phyloP scores from a whole-genome alignment of 2,329 filamentous ascomycete species.

The Hypoxylon sp. region DNA sequence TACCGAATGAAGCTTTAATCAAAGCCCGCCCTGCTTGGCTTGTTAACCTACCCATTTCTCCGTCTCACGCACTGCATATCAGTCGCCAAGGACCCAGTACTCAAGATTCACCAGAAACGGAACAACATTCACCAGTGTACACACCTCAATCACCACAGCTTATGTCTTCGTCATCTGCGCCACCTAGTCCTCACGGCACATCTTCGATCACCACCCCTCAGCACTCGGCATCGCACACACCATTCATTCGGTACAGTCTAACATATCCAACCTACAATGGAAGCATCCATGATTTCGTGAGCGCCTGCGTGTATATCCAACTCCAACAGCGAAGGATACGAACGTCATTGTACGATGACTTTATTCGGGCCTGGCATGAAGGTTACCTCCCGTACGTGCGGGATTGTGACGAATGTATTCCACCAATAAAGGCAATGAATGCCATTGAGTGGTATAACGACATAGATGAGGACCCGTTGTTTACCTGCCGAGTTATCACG shows the following conservation, averaged over 20 bases:
- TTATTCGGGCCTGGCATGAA: constrained; percentile 53
- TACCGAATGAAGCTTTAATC: constrained; percentile 13
- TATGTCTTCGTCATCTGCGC: constrained; percentile 21
- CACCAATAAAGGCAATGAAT: constrained; percentile 43
- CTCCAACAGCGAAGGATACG: constrained; percentile 46
- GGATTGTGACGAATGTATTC: constrained; percentile 45
- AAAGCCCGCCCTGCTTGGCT: constrained; percentile 19
- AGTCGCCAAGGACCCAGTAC: constrained; percentile 1
- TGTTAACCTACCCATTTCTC: background rate
- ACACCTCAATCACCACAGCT: constrained; percentile 30
- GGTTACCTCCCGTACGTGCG: constrained; percentile 51
- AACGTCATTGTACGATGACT: constrained; percentile 54
- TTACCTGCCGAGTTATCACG: constrained; percentile 49
- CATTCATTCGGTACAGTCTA: constrained; percentile 49
- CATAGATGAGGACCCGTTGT: constrained; percentile 50
- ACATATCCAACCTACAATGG: constrained; percentile 52
- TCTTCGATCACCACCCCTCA: constrained; percentile 4
- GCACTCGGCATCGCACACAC: constrained; percentile 26
- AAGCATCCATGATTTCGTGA: constrained; percentile 50
- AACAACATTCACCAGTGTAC: constrained; percentile 35
- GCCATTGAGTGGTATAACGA: constrained; percentile 55
- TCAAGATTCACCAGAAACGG: constrained; percentile 11
- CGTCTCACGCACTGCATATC: constrained; percentile 12
- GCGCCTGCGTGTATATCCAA: constrained; percentile 51
- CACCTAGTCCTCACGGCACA: background rate